phyloP scores from a whole-genome alignment of 2,329 filamentous ascomycete species.

The Geosmithia flava region DNA sequence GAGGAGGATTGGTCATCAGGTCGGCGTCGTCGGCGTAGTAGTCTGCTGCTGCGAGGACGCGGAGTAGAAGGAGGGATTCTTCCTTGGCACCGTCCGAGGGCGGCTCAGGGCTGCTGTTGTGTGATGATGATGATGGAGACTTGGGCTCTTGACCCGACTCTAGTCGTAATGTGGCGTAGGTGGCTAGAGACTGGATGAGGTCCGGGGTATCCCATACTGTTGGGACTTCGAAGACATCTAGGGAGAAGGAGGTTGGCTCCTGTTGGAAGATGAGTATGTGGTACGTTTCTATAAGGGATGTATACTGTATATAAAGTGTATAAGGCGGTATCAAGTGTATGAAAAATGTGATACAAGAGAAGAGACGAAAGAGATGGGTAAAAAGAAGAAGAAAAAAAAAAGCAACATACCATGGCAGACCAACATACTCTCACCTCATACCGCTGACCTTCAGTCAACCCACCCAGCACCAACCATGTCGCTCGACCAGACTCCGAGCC shows the following conservation, averaged over 20 bases:
- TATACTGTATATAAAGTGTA: background rate
- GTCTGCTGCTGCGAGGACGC: constrained; percentile 64
- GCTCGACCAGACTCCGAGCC: constrained; percentile 40
- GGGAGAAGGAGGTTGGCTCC: constrained; percentile 75
- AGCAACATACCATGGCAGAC: constrained; percentile 70
- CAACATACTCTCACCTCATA: constrained; percentile 93
- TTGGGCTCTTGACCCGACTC: background rate
- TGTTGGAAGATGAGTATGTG: constrained; percentile 20
- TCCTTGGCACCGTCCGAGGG: constrained; percentile 8
- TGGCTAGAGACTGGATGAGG: constrained; percentile 52
- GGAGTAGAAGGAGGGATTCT: constrained; percentile 57
- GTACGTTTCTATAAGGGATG: background rate
- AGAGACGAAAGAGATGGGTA: background rate
- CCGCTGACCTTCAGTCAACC: constrained; percentile 56
- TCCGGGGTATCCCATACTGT: constrained; percentile 48
- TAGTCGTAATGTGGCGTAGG: constrained; percentile 37
- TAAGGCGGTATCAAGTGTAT: no score
- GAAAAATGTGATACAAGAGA: background rate
- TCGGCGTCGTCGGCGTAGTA: constrained; percentile 66
- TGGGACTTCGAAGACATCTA: constrained; percentile 51
- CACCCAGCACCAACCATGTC: constrained; percentile 70
- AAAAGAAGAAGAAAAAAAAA: background rate
- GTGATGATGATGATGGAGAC: background rate
- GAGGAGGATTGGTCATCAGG: constrained; percentile 64
- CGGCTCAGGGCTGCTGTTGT: constrained; percentile 4